A percentile compares a stretch with the other conserved stretches of the same genome.
These are phyloP conservation scores for Tetradesmus obliquus DNA, from an alignment of 139 green algal species.

Conservation along the genomic window DNA sequence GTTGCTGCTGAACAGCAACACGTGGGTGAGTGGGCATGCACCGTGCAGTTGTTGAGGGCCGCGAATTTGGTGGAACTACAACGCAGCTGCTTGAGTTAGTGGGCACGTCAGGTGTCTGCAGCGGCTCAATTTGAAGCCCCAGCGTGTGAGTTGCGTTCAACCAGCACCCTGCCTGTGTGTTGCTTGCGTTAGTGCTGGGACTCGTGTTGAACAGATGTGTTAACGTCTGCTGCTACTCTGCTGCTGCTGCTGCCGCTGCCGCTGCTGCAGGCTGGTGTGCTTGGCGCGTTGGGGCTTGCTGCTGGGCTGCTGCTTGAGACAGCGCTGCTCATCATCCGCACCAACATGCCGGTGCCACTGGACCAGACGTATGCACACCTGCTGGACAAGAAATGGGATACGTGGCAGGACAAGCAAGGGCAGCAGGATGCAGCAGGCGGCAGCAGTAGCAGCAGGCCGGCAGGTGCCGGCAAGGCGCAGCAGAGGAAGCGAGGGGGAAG, in stretches of 20 bases:
- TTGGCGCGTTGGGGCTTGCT: constrained; percentile 64
- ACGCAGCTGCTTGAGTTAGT: neutral
- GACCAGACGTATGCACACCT: constrained; percentile 51
- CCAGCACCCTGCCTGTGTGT: too few species aligned
- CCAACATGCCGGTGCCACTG: constrained; percentile 51
- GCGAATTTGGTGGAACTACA: neutral
- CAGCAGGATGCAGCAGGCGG: neutral
- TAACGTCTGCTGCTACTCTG: too few species aligned
- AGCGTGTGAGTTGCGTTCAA: too few species aligned
- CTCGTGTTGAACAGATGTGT: too few species aligned
- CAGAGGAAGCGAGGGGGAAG: neutral
- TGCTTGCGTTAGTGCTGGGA: too few species aligned
- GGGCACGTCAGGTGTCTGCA: neutral
- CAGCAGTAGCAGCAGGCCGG: constrained; percentile 21
- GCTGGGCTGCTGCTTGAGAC: constrained; percentile 76
- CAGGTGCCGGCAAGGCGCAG: neutral
- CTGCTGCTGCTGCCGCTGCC: neutral
- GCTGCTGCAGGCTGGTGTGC: constrained; percentile 50
- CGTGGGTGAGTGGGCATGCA: constrained; percentile 51
- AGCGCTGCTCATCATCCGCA: constrained; percentile 74
- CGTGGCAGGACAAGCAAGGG: neutral
- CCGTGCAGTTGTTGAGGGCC: too few species aligned
- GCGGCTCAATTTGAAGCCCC: neutral
- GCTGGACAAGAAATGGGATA: constrained; percentile 32
- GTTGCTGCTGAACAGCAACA: constrained; percentile 14